Evolutionary conservation across 2,329 filamentous ascomycete species (phyloP).

Genomic region (Seiridium cupressi): DNA sequence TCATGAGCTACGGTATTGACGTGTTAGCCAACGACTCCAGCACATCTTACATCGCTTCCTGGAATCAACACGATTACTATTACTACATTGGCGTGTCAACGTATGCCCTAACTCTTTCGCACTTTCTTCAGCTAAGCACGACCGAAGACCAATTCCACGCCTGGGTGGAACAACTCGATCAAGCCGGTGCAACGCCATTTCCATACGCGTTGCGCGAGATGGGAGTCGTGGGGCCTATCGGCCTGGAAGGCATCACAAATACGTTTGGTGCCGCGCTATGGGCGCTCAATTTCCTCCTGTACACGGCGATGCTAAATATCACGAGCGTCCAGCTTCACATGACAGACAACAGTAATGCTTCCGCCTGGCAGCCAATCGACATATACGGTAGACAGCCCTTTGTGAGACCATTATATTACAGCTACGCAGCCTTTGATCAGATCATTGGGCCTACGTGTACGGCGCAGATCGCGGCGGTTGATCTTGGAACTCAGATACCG

Average conservation of each 20-base stretch:
- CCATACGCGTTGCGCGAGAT: slow-evolving; percentile 51
- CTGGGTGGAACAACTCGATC: slow-evolving; percentile 41
- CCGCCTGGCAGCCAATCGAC: slow-evolving; percentile 45
- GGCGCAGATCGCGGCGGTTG: slow-evolving; percentile 37
- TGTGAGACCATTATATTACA: slow-evolving; percentile 49
- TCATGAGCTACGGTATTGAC: slow-evolving; percentile 37
- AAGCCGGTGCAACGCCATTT: slow-evolving; percentile 36
- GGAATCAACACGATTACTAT: slow-evolving; percentile 55
- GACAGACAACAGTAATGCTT: slow-evolving; percentile 50
- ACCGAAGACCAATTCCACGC: slow-evolving; percentile 46
- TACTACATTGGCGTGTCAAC: slow-evolving; percentile 48
- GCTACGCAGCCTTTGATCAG: slow-evolving; percentile 48
- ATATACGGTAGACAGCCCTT: slow-evolving; percentile 36
- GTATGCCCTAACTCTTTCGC: slow-evolving; percentile 39
- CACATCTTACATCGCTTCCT: slow-evolving; percentile 33
- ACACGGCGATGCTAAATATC: slow-evolving; percentile 44
- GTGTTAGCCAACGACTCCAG: slow-evolving; percentile 30
- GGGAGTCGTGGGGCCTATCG: slow-evolving; percentile 48
- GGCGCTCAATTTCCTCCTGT: slow-evolving; percentile 51
- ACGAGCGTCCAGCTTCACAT: slow-evolving; percentile 50
- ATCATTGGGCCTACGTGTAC: slow-evolving; percentile 41
- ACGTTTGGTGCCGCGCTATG: slow-evolving; percentile 48
- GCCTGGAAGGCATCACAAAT: slow-evolving; percentile 42
- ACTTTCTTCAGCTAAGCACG: slow-evolving; percentile 41
- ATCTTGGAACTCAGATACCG: slow-evolving; percentile 24